Evolutionary conservation across 306 rosid species (phyloP).

Genomic region (Pyrus communis): DNA sequence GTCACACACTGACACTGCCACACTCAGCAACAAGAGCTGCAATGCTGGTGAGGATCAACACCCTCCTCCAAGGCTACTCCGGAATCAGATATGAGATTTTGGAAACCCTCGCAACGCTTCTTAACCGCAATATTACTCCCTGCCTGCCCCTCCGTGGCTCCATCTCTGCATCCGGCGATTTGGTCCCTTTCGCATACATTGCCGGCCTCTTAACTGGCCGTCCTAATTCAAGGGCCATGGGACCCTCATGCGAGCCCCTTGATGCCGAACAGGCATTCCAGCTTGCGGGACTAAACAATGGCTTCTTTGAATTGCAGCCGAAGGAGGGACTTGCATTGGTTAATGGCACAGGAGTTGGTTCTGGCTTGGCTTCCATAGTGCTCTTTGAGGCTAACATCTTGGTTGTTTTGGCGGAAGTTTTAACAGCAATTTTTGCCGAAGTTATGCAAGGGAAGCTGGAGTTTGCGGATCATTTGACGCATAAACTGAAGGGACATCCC

Average conservation of each 20-base stretch:
- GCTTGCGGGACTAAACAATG: neutral
- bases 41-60: too few species aligned
- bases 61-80: too few species aligned
- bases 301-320: constrained; percentile 28
- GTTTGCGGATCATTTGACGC: constrained; percentile 31
- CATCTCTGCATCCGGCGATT: neutral
- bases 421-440: constrained; percentile 38
- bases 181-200: neutral
- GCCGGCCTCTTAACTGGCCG: neutral
- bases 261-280: neutral
- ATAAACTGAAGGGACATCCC: constrained; percentile 32
- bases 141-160: too few species aligned
- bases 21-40: too few species aligned
- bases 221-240: neutral
- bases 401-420: constrained; percentile 24
- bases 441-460: constrained; percentile 33
- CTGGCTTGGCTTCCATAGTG: constrained; percentile 32
- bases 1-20: too few species aligned
- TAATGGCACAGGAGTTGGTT: constrained; percentile 46
- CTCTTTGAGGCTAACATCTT: constrained; percentile 30
- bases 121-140: too few species aligned
- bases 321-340: constrained; percentile 44
- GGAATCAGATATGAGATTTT: too few species aligned
- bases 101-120: too few species aligned
- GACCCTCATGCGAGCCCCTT: neutral